Percentiles rank a stretch among this genome's conserved stretches.
phyloP scores from a whole-genome alignment of 805 yeast species.

The Metschnikowia gruessii region DNA sequence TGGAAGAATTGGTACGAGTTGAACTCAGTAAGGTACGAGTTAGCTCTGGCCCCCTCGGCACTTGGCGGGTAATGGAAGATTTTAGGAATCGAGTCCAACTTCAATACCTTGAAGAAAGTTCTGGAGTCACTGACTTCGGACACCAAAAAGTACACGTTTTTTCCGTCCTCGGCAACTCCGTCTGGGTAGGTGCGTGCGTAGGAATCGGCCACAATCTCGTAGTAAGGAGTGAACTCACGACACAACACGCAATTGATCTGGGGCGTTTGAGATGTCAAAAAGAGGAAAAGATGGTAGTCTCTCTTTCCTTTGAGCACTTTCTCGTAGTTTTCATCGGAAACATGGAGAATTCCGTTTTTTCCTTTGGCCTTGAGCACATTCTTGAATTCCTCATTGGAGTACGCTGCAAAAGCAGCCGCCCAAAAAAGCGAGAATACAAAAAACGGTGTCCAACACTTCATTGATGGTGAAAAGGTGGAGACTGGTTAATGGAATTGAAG shows the following conservation, averaged over 20 bases:
- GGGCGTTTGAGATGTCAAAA: constrained; percentile 71
- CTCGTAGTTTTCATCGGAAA: constrained; percentile 62
- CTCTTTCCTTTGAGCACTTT: constrained; percentile 58
- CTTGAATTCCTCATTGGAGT: constrained; percentile 17
- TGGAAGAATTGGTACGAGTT: constrained; percentile 46
- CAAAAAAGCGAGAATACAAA: constrained; percentile 14
- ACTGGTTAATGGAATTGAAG: not conserved
- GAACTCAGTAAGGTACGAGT: constrained; percentile 19
- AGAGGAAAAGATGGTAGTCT: constrained; percentile 62
- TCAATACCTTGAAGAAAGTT: constrained; percentile 49
- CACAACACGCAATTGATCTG: constrained; percentile 78
- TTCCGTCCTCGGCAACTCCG: constrained; percentile 34
- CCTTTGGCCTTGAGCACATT: constrained; percentile 14
- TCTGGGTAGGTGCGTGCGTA: constrained; percentile 53
- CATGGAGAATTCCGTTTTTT: constrained; percentile 10
- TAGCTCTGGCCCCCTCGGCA: constrained; percentile 19
- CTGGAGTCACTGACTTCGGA: constrained; percentile 67
- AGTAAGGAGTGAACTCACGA: constrained; percentile 64
- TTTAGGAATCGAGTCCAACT: constrained; percentile 76
- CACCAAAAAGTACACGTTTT: constrained; percentile 60
- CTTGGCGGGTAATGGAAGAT: constrained; percentile 60
- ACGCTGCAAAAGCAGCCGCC: constrained; percentile 17
- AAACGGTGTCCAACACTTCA: constrained; percentile 15
- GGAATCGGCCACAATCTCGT: constrained; percentile 56
- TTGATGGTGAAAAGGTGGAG: not conserved